Evolutionary conservation across 805 yeast species (phyloP).

Genomic region (Yarrowia keelungensis): DNA sequence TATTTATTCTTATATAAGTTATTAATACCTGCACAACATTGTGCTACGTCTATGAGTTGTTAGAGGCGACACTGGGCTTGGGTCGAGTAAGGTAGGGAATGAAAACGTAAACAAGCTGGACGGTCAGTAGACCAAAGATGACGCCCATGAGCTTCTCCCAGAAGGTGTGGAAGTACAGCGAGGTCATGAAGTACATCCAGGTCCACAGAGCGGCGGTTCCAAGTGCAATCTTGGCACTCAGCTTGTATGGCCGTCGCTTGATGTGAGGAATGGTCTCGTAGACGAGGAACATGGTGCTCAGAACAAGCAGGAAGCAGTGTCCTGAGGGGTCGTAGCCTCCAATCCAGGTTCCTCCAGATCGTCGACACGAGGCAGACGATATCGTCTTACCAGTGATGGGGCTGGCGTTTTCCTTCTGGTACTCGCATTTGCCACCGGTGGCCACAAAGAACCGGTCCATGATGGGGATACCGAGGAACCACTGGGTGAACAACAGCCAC

Average conservation of each 20-base stretch:
- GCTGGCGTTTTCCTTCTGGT: slow-evolving; percentile 12
- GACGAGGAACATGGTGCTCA: slow-evolving; percentile 67
- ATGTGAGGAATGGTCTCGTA: slow-evolving; percentile 61
- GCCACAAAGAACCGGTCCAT: slow-evolving; percentile 83
- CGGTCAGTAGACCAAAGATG: slow-evolving; percentile 63
- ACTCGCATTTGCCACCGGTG: slow-evolving; percentile 83
- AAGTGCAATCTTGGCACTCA: slow-evolving; percentile 47
- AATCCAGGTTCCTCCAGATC: slow-evolving; percentile 68
- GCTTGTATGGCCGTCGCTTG: slow-evolving; percentile 36
- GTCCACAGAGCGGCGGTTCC: slow-evolving; percentile 65
- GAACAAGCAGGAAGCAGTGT: slow-evolving; percentile 80
- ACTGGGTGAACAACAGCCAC: slow-evolving; percentile 90
- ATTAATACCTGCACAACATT: slow-evolving; percentile 10
- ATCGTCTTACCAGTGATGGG: slow-evolving; percentile 18
- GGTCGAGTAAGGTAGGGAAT: slow-evolving; percentile 38
- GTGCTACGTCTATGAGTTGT: slow-evolving; percentile 6
- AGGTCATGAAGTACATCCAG: slow-evolving; percentile 87
- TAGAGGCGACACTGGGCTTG: slow-evolving; percentile 16
- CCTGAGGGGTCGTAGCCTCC: slow-evolving; percentile 98
- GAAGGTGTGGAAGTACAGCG: slow-evolving; percentile 82
- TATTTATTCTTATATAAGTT: slow-evolving; percentile 31
- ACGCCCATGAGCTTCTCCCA: slow-evolving; percentile 77
- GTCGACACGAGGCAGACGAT: slow-evolving; percentile 58
- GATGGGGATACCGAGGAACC: slow-evolving; percentile 82
- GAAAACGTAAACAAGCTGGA: slow-evolving; percentile 55